These are phyloP conservation scores for Gentiana dahurica DNA, from an alignment of 257 asterid species.

Conservation along the genomic window DNA sequence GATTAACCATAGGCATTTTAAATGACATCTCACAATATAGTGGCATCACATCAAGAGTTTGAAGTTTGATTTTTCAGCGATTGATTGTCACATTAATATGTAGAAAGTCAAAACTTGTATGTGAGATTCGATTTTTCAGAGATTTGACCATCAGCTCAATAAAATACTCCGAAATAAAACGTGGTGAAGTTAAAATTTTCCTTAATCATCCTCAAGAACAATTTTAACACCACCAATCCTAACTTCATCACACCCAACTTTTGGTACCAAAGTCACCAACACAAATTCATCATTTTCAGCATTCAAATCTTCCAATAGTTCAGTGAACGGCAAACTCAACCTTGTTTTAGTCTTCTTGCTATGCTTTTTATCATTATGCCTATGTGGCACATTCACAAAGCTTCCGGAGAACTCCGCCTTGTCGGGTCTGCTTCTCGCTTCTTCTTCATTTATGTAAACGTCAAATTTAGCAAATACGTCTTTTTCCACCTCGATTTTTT, in stretches of 20 bases:
- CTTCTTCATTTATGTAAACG: conserved; percentile 16
- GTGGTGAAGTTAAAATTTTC: too few species aligned
- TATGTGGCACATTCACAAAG: conserved; percentile 14
- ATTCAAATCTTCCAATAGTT: conserved; percentile 13
- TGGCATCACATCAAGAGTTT: too few species aligned
- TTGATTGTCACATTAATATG: too few species aligned
- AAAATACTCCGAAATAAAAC: too few species aligned
- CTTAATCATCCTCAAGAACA: background rate
- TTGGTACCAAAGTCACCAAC: conserved; percentile 24
- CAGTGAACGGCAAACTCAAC: conserved; percentile 10
- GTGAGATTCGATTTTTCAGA: too few species aligned
- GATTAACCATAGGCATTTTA: too few species aligned
- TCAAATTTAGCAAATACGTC: conserved; percentile 13
- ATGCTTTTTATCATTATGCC: background rate
- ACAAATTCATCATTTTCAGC: conserved; percentile 19
- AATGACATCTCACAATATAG: too few species aligned
- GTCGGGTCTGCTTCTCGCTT: conserved; percentile 4
- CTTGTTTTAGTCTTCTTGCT: background rate
- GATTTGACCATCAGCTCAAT: too few species aligned
- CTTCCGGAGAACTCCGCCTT: conserved; percentile 15
- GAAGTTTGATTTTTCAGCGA: too few species aligned
- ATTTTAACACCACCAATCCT: conserved; percentile 4
- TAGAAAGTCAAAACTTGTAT: too few species aligned
- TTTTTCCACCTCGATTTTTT: conserved; percentile 1
- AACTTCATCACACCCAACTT: background rate